Evolutionary conservation across 1,139 yeast species (phyloP).

Genomic region (Lodderomyces pseudojiufengensis): DNA sequence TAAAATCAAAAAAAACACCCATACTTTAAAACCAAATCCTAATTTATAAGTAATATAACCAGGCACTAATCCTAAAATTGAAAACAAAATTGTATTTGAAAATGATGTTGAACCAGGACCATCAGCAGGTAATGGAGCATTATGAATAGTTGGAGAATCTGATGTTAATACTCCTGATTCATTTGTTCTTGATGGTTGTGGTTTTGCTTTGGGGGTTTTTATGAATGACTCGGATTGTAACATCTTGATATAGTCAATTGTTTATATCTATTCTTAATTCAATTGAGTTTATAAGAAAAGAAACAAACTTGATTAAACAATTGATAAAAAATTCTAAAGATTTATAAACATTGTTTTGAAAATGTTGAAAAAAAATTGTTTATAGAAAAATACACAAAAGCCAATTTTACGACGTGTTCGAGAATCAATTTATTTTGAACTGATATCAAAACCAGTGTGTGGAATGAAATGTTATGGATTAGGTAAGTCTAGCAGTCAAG

Average conservation of each 20-base stretch:
- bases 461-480: too few species aligned
- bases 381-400: too few species aligned
- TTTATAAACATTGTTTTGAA: too few species aligned
- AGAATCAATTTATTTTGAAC: too few species aligned
- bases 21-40: slow-evolving; percentile 73
- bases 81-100: slow-evolving; percentile 56
- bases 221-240: slow-evolving; percentile 48
- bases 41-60: slow-evolving; percentile 58
- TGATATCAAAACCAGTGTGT: too few species aligned
- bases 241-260: slow-evolving; percentile 20
- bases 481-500: too few species aligned
- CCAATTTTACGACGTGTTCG: too few species aligned
- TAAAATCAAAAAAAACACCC: slow-evolving; percentile 51
- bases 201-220: slow-evolving; percentile 57
- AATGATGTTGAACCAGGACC: slow-evolving; percentile 84
- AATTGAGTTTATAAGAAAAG: not conserved
- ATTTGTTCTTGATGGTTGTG: slow-evolving; percentile 46
- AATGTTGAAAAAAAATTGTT: too few species aligned
- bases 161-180: slow-evolving; percentile 62
- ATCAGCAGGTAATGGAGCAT: slow-evolving; percentile 88
- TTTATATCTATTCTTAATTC: not conserved
- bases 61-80: slow-evolving; percentile 60
- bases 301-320: too few species aligned
- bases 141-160: slow-evolving; percentile 68
- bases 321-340: too few species aligned